Conservation (phyloP, 495 filamentous ascomycete species). For the Hapsidospora chrysogenum region DNA sequence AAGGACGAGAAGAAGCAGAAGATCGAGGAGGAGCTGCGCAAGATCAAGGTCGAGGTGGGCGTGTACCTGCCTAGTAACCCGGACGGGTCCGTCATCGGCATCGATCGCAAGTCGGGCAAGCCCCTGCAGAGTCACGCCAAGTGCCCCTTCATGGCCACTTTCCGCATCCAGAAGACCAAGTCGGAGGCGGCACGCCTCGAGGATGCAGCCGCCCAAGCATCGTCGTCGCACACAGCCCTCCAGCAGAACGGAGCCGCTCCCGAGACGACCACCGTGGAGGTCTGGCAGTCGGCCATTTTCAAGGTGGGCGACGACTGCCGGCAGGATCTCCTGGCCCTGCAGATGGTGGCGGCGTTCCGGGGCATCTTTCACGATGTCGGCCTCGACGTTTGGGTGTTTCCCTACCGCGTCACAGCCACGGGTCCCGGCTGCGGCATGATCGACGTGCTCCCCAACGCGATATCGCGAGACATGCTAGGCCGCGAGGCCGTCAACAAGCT, state of each 20-base stretch:
- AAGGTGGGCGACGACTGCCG: conserved; percentile 98
- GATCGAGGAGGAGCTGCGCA: conserved; percentile 94
- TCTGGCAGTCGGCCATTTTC: conserved; percentile 99
- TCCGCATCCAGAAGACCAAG: conserved; percentile 75
- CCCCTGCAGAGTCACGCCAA: conserved; percentile 95
- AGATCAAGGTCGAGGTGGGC: conserved; percentile 90
- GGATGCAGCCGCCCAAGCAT: conserved; percentile 6
- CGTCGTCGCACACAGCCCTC: too few species aligned
- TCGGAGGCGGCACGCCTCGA: conserved; percentile 28
- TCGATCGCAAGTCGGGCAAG: conserved; percentile 94
- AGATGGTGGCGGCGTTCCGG: conserved; percentile 95
- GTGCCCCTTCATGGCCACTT: conserved; percentile 97
- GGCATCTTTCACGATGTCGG: conserved; percentile 91
- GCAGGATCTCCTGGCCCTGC: conserved; percentile 88
- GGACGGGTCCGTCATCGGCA: conserved; percentile 90
- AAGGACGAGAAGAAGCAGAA: conserved; percentile 98
- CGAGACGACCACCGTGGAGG: conserved; percentile 51
- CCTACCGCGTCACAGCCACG: conserved; percentile 95
- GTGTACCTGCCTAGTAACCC: conserved; percentile 96
- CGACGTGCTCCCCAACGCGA: conserved; percentile 91
- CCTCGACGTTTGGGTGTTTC: conserved; percentile 91
- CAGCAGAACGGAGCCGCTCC: conserved; percentile 13
- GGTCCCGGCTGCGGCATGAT: conserved; percentile 97
- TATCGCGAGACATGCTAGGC: conserved; percentile 96
- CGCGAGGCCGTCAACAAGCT: conserved; percentile 94